A percentile compares a stretch with the other conserved stretches of the same genome.
Evolutionary conservation across 805 yeast genomes (phyloP).

Genomic region (Ogataea pini): DNA sequence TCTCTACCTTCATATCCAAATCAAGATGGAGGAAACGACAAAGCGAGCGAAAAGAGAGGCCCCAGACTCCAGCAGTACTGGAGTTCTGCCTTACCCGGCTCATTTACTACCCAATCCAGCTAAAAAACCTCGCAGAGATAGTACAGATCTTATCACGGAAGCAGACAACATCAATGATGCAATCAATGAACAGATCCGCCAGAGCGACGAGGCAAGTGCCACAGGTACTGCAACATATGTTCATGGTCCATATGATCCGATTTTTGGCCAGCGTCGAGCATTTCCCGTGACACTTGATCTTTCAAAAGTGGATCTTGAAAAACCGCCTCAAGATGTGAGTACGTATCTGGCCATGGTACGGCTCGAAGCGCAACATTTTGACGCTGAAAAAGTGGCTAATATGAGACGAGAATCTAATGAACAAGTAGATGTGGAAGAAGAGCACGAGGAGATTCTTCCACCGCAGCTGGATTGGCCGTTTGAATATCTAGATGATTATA

Average conservation of each 20-base stretch:
- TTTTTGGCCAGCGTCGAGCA: conserved; percentile 39
- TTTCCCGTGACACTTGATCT: conserved; percentile 34
- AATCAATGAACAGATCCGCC: conserved; percentile 14
- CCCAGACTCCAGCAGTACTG: not conserved
- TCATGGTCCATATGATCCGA: conserved; percentile 38
- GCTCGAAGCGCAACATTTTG: conserved; percentile 31
- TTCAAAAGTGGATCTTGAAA: conserved; percentile 15
- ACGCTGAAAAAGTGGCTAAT: conserved; percentile 6
- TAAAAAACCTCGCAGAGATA: conserved; percentile 5
- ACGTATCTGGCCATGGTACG: conserved; percentile 38
- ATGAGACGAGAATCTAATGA: conserved; percentile 6
- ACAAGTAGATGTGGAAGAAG: not conserved
- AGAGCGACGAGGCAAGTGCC: conserved; percentile 6
- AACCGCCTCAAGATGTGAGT: conserved; percentile 28
- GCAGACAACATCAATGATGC: conserved; percentile 10
- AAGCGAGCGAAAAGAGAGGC: not conserved
- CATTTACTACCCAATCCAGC: not conserved
- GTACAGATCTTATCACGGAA: conserved; percentile 7
- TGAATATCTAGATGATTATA: conserved; percentile 22
- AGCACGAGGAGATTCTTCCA: not conserved
- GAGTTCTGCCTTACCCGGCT: conserved; percentile 13
- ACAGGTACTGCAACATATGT: conserved; percentile 14
- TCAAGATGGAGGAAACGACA: not conserved
- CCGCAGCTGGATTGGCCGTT: conserved; percentile 2
- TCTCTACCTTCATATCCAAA: no score